These are phyloP conservation scores for Thielaviopsis punctulata DNA, from an alignment of 2,329 filamentous ascomycete genomes.

Conservation along the genomic window DNA sequence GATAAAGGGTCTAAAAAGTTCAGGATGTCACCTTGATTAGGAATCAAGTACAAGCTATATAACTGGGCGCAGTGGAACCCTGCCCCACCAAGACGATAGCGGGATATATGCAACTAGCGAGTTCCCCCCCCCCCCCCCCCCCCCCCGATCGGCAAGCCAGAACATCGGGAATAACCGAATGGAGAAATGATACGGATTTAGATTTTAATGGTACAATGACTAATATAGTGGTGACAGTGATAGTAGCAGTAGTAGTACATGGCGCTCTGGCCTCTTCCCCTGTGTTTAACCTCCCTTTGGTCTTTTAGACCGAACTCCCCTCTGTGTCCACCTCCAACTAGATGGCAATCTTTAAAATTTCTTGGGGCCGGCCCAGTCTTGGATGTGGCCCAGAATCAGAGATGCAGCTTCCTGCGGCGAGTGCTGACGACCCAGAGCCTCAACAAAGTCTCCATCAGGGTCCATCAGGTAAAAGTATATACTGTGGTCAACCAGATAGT, in stretches of 20 bases:
- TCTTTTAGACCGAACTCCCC: neutral
- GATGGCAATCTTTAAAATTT: constrained; percentile 14
- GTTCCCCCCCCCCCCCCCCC: too few relatives aligned
- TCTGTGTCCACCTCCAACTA: constrained; percentile 3
- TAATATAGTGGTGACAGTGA: neutral
- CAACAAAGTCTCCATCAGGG: constrained; percentile 93
- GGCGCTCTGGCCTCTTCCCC: neutral
- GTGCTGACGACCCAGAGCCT: constrained; percentile 88
- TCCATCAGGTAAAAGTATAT: constrained; percentile 99
- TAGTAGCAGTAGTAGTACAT: constrained; percentile 10
- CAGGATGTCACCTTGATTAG: too few relatives aligned
- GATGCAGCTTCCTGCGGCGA: constrained; percentile 71
- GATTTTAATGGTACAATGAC: neutral
- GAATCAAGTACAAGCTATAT: neutral
- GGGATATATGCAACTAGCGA: constrained; percentile 3
- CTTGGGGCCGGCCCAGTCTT: constrained; percentile 31
- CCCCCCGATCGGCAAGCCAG: neutral
- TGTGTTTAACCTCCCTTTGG: neutral
- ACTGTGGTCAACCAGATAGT: constrained; percentile 95
- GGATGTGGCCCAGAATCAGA: constrained; percentile 74
- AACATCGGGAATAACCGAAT: neutral
- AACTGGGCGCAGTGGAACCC: neutral
- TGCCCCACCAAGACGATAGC: neutral
- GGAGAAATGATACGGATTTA: neutral
- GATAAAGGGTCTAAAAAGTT: neutral